Percentiles rank a stretch among this genome's conserved stretches.
Conservation (phyloP, 345 rosid genomes). For the Hibiscus tridactylites region DNA sequence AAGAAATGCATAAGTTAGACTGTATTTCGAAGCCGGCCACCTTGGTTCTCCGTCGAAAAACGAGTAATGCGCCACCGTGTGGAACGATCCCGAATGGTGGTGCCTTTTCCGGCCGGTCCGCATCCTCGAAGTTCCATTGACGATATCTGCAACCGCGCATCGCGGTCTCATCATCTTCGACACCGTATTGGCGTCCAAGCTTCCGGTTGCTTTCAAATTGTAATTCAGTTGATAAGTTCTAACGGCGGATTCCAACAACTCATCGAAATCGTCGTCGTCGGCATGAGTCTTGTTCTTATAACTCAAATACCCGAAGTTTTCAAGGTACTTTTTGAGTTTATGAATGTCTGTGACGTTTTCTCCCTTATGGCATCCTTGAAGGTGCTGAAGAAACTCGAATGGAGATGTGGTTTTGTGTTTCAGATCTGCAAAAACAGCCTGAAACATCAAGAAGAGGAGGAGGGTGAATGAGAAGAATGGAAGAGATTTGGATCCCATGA, state of each 20-base stretch:
- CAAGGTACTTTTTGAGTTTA: background rate
- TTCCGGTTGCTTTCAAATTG: slow-evolving; percentile 10
- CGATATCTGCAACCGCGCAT: slow-evolving; percentile 7
- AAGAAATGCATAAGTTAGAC: slow-evolving; percentile 26
- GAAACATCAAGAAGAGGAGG: background rate
- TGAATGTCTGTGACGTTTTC: background rate
- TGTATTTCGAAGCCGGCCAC: slow-evolving; percentile 27
- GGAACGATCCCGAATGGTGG: background rate
- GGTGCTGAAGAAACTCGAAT: background rate
- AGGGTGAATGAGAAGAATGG: background rate
- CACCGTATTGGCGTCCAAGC: background rate
- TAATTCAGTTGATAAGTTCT: slow-evolving; percentile 15
- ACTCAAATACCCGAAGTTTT: slow-evolving; percentile 3
- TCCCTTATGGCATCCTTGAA: slow-evolving; percentile 1
- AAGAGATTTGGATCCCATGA: slow-evolving; percentile 1
- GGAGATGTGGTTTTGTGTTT: background rate
- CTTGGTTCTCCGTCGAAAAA: slow-evolving; percentile 8
- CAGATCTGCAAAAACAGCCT: background rate
- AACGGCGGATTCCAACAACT: slow-evolving; percentile 7
- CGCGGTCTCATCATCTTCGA: background rate
- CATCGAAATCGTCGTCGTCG: slow-evolving; percentile 10
- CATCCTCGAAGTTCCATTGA: slow-evolving; percentile 13
- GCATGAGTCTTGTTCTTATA: background rate
- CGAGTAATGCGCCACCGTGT: background rate
- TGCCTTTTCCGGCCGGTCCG: background rate